A percentile compares a stretch with the other conserved stretches of the same genome.
Evolutionary conservation across 2,329 filamentous ascomycete genomes (phyloP).

Genomic region (Rugonectria rugulosa): DNA sequence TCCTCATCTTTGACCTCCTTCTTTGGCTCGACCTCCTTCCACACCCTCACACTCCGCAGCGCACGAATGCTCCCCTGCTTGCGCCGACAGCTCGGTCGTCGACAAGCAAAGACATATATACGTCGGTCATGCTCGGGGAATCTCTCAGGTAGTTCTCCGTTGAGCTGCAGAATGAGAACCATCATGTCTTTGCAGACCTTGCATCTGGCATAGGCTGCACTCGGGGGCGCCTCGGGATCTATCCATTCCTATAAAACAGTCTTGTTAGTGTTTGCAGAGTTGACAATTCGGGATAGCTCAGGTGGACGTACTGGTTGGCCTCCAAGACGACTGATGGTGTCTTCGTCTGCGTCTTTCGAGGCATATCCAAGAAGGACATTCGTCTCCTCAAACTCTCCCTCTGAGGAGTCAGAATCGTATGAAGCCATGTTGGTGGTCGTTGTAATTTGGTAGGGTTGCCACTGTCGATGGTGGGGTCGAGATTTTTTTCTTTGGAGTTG

Average conservation of each 20-base stretch:
- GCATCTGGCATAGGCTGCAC: slow-evolving; percentile 81
- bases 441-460: slow-evolving; percentile 25
- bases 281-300: slow-evolving; percentile 1
- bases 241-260: slow-evolving; percentile 78
- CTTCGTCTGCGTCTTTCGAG: slow-evolving; percentile 78
- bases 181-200: slow-evolving; percentile 86
- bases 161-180: slow-evolving; percentile 86
- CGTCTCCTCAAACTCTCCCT: slow-evolving; percentile 77
- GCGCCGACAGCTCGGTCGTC: slow-evolving; percentile 78
- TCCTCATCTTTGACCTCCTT: slow-evolving; percentile 40
- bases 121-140: slow-evolving; percentile 89
- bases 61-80: slow-evolving; percentile 83
- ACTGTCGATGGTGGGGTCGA: slow-evolving; percentile 48
- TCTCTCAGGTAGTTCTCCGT: slow-evolving; percentile 85
- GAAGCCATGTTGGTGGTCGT: slow-evolving; percentile 63
- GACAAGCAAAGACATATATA: slow-evolving; percentile 86
- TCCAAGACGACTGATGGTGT: slow-evolving; percentile 87
- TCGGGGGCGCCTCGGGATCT: slow-evolving; percentile 73
- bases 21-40: slow-evolving; percentile 46
- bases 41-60: slow-evolving; percentile 71
- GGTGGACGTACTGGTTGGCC: slow-evolving; percentile 75
- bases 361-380: slow-evolving; percentile 92
- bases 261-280: slow-evolving; percentile 29
- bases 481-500: slow-evolving; percentile 46
- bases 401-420: slow-evolving; percentile 88